Conservation (phyloP, 257 asterid species). For the Nicotiana otophora region DNA sequence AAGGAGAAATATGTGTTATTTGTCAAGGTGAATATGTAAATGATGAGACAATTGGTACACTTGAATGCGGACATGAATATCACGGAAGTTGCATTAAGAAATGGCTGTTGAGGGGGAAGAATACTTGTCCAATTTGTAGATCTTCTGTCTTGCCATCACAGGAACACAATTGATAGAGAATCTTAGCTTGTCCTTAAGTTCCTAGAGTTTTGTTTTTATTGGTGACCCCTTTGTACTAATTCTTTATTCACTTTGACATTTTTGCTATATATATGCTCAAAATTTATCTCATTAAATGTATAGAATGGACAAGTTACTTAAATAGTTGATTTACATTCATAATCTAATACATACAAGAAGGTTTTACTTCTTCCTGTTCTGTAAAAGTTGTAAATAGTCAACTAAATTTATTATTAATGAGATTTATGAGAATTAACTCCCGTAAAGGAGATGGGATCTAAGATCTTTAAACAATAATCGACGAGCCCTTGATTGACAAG, state of each 20-base stretch:
- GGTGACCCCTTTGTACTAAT: neutral
- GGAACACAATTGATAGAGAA: neutral
- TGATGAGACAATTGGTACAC: neutral
- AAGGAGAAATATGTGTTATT: neutral
- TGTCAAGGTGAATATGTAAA: neutral
- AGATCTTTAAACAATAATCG: too few species aligned
- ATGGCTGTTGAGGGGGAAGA: neutral
- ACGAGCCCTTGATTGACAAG: too few species aligned
- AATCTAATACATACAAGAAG: neutral
- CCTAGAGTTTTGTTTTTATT: neutral
- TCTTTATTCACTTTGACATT: neutral
- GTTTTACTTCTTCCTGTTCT: neutral
- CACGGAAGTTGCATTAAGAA: neutral
- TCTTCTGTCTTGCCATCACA: neutral
- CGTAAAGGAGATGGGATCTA: neutral
- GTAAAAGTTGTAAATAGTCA: too few species aligned
- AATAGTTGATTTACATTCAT: neutral
- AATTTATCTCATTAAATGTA: too few species aligned
- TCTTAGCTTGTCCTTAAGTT: neutral
- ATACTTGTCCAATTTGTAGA: neutral
- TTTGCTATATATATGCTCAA: neutral
- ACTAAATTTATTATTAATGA: neutral
- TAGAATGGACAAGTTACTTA: neutral
- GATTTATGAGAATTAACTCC: neutral
- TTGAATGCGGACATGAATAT: neutral